Conservation (phyloP, 2,329 filamentous ascomycete genomes). For the Simplicillium sp. region DNA sequence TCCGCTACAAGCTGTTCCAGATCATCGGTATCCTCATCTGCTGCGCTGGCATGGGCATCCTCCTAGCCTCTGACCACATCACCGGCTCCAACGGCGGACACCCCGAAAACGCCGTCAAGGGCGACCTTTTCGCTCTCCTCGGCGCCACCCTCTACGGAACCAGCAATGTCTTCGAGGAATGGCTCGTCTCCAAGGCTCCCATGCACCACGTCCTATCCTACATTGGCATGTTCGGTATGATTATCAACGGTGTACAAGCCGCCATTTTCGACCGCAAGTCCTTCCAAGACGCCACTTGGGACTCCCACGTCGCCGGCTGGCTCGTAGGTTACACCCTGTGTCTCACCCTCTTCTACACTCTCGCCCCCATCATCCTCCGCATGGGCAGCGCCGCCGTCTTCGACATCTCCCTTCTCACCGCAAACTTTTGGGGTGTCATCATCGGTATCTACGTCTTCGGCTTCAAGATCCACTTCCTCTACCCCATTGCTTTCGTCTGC, state of each 20-base stretch:
- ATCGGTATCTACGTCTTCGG: conserved; percentile 85
- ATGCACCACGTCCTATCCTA: conserved; percentile 92
- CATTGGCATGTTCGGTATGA: conserved; percentile 75
- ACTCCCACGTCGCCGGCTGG: conserved; percentile 65
- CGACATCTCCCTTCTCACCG: conserved; percentile 88
- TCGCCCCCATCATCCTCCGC: conserved; percentile 80
- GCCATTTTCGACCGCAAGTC: conserved; percentile 80
- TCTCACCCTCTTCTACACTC: conserved; percentile 75
- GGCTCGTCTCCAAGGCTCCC: conserved; percentile 76
- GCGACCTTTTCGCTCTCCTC: conserved; percentile 83
- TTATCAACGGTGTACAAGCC: conserved; percentile 86
- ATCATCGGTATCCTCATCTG: conserved; percentile 80
- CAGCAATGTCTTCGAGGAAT: conserved; percentile 88
- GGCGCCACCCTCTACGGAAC: conserved; percentile 88
- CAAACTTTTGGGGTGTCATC: conserved; percentile 94
- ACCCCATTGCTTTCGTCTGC: conserved; percentile 89
- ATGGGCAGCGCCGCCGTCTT: conserved; percentile 90
- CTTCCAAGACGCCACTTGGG: conserved; percentile 58
- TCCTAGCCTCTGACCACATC: conserved; percentile 82
- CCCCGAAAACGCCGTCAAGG: conserved; percentile 68
- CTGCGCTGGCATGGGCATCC: conserved; percentile 80
- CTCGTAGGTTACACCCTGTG: conserved; percentile 83
- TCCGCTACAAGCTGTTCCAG: conserved; percentile 85
- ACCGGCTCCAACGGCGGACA: conserved; percentile 62
- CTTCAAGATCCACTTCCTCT: conserved; percentile 74